phyloP scores from a whole-genome alignment of 805 yeast species.

The Candida multigemmis region DNA sequence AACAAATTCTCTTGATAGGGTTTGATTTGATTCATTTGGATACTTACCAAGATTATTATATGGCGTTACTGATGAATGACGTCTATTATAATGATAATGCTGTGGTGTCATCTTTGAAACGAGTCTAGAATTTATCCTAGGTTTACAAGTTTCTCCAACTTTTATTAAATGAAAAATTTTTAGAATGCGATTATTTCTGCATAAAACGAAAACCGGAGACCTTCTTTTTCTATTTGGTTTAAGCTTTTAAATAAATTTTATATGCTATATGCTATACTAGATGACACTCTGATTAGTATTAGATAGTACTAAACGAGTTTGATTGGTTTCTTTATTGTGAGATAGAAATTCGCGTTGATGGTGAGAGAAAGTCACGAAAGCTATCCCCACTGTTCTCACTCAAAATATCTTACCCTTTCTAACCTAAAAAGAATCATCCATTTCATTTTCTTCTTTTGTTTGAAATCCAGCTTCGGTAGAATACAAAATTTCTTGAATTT shows the following conservation, averaged over 20 bases:
- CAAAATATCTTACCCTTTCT: too few species aligned
- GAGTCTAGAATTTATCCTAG: not conserved
- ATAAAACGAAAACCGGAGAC: too few species aligned
- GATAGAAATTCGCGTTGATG: too few species aligned
- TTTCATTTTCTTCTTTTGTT: slow-evolving; percentile 30
- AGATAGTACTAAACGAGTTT: too few species aligned
- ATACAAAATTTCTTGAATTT: slow-evolving; percentile 70
- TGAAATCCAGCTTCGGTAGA: slow-evolving; percentile 81
- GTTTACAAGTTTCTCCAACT: not conserved
- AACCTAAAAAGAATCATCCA: too few species aligned
- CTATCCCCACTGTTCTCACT: too few species aligned
- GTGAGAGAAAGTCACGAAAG: too few species aligned
- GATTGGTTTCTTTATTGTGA: too few species aligned
- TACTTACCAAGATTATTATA: slow-evolving; percentile 19
- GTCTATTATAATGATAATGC: slow-evolving; percentile 19
- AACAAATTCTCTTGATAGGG: slow-evolving; percentile 58
- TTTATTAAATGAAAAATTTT: not conserved
- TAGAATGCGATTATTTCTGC: not conserved
- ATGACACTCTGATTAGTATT: too few species aligned
- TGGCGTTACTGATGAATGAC: slow-evolving; percentile 18
- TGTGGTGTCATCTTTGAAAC: slow-evolving; percentile 8
- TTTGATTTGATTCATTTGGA: slow-evolving; percentile 26
- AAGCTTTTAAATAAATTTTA: too few species aligned
- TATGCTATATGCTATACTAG: too few species aligned
- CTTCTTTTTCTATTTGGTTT: too few species aligned